phyloP scores from a whole-genome alignment of 2,329 filamentous ascomycete genomes.

The Colletotrichum sp. region DNA sequence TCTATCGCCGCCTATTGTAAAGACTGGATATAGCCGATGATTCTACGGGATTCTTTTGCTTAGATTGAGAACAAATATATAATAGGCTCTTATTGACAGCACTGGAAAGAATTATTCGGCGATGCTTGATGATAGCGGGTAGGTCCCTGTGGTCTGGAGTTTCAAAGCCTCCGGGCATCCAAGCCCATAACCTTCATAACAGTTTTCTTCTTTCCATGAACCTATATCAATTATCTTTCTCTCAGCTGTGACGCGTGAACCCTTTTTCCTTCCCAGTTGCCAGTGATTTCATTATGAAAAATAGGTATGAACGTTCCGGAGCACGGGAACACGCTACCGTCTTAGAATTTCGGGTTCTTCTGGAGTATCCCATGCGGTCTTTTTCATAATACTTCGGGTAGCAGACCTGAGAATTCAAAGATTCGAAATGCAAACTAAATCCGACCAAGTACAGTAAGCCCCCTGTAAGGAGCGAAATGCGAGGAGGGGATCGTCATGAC shows the following conservation, averaged over 20 bases:
- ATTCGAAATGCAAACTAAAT: not conserved
- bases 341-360: too few relatives aligned
- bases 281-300: too few relatives aligned
- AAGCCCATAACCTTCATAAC: not conserved
- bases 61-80: not conserved
- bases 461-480: not conserved
- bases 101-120: not conserved
- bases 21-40: too few relatives aligned
- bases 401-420: too few relatives aligned
- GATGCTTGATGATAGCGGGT: not conserved
- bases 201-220: not conserved
- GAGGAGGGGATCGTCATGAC: not conserved
- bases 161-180: not conserved
- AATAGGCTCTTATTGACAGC: not conserved
- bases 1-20: too few relatives aligned
- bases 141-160: not conserved
- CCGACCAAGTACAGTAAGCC: not conserved
- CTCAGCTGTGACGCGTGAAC: not conserved
- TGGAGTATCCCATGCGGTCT: too few relatives aligned
- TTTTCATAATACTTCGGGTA: too few relatives aligned
- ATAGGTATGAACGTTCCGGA: too few relatives aligned
- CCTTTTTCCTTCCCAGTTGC: not conserved
- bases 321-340: too few relatives aligned
- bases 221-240: accelerated
- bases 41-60: not conserved